Evolutionary conservation across 2,329 filamentous ascomycete genomes (phyloP).

Genomic region (Knufia petricola): DNA sequence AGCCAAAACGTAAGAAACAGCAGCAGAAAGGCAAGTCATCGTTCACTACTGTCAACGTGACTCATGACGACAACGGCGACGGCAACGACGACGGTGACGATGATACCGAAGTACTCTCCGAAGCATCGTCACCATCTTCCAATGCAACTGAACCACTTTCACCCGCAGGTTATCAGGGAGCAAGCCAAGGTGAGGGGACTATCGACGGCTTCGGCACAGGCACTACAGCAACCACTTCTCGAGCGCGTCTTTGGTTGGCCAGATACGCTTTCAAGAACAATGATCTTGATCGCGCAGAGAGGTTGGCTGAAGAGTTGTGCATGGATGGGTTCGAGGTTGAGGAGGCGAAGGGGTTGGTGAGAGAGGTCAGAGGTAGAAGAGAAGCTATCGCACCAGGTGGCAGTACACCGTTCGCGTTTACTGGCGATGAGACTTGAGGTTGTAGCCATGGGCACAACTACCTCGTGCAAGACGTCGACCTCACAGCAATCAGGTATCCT

Average conservation of each 20-base stretch:
- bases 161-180: not conserved
- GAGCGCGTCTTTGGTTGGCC: constrained; percentile 88
- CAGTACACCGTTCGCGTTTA: not conserved
- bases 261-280: constrained; percentile 65
- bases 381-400: constrained; percentile 33
- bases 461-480: too few relatives aligned
- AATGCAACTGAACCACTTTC: constrained; percentile 9
- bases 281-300: constrained; percentile 66
- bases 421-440: not conserved
- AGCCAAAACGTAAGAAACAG: constrained; percentile 15
- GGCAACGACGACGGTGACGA: constrained; percentile 25
- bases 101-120: constrained; percentile 24
- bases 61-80: constrained; percentile 9
- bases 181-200: constrained; percentile 31
- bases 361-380: constrained; percentile 71
- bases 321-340: constrained; percentile 95
- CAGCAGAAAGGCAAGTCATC: constrained; percentile 12
- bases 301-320: constrained; percentile 80
- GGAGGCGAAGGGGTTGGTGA: constrained; percentile 85
- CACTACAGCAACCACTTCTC: constrained; percentile 83
- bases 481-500: too few relatives aligned
- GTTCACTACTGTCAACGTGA: not conserved
- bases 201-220: constrained; percentile 56
- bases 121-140: constrained; percentile 8
- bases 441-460: too few relatives aligned